Conservation (phyloP, 2,329 filamentous ascomycete species). For the Davidsoniella australis region DNA sequence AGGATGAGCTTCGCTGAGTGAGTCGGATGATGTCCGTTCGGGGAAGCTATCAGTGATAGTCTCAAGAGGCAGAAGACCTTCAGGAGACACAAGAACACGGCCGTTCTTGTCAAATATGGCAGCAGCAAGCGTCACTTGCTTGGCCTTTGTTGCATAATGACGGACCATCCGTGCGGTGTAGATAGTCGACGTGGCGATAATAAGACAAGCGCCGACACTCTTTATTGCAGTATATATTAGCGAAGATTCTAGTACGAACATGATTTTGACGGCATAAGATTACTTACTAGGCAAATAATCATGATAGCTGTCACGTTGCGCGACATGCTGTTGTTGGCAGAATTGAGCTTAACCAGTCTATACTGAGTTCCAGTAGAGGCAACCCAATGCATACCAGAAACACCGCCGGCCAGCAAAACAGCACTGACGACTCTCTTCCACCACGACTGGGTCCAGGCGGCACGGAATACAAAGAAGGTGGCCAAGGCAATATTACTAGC, state of each 20-base stretch:
- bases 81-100: conserved; percentile 49
- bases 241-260: not conserved
- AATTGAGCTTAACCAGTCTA: conserved; percentile 31
- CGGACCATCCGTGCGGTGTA: conserved; percentile 35
- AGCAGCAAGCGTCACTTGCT: conserved; percentile 40
- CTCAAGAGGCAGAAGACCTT: conserved; percentile 51
- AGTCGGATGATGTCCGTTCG: conserved; percentile 44
- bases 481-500: conserved; percentile 54
- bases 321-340: conserved; percentile 27
- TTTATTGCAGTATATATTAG: conserved; percentile 16
- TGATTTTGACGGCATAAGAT: not conserved
- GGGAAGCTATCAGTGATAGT: conserved; percentile 68
- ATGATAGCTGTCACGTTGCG: conserved; percentile 55
- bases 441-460: conserved; percentile 61
- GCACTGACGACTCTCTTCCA: conserved; percentile 57
- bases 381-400: conserved; percentile 81
- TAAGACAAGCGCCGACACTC: conserved; percentile 44
- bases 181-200: conserved; percentile 38
- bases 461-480: conserved; percentile 62
- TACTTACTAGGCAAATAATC: conserved; percentile 49
- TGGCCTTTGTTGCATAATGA: conserved; percentile 39
- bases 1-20: conserved; percentile 58
- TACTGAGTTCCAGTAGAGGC: conserved; percentile 57
- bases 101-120: conserved; percentile 52
- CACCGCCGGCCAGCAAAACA: conserved; percentile 50